Conservation (phyloP, 2,329 filamentous ascomycete genomes). For the Hypoxylon sp. region DNA sequence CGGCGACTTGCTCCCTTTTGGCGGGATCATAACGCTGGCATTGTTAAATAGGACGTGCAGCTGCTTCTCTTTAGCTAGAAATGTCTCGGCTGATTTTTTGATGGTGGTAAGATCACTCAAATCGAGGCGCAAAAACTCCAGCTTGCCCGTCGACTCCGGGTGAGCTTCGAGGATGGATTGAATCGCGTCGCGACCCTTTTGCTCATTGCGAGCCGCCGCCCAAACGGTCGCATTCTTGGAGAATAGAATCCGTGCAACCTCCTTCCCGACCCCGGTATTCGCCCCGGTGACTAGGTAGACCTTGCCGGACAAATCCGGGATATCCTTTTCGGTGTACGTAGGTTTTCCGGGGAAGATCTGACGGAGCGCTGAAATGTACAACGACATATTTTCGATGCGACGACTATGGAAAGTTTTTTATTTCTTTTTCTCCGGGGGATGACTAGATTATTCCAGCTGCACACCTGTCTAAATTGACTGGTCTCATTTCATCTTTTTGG, state of each 20-base stretch:
- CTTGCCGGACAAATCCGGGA: slow-evolving; percentile 41
- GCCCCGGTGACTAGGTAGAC: slow-evolving; percentile 50
- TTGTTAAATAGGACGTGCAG: slow-evolving; percentile 60
- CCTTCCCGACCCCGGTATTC: slow-evolving; percentile 49
- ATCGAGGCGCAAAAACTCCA: slow-evolving; percentile 47
- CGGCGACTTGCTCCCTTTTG: slow-evolving; percentile 55
- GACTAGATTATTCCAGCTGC: neutral
- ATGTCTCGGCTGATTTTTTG: slow-evolving; percentile 41
- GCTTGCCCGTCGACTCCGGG: slow-evolving; percentile 44
- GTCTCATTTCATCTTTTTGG: neutral
- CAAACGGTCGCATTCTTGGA: slow-evolving; percentile 49
- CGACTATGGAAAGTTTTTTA: neutral
- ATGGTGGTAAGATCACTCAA: slow-evolving; percentile 47
- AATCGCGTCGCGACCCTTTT: slow-evolving; percentile 46
- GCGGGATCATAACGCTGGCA: slow-evolving; percentile 58
- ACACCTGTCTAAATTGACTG: neutral
- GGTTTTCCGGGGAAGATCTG: slow-evolving; percentile 45
- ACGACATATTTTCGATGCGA: slow-evolving; percentile 17
- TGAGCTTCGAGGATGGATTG: slow-evolving; percentile 44
- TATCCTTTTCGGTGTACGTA: slow-evolving; percentile 44
- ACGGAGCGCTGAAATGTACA: slow-evolving; percentile 35
- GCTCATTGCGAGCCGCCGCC: slow-evolving; percentile 43
- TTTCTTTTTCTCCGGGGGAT: neutral
- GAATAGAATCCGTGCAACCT: slow-evolving; percentile 45
- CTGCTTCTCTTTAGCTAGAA: slow-evolving; percentile 48